Base-by-base conservation (phyloP, 108 stramenopile species). In the Phaeodactylum tricornutum region DNA sequence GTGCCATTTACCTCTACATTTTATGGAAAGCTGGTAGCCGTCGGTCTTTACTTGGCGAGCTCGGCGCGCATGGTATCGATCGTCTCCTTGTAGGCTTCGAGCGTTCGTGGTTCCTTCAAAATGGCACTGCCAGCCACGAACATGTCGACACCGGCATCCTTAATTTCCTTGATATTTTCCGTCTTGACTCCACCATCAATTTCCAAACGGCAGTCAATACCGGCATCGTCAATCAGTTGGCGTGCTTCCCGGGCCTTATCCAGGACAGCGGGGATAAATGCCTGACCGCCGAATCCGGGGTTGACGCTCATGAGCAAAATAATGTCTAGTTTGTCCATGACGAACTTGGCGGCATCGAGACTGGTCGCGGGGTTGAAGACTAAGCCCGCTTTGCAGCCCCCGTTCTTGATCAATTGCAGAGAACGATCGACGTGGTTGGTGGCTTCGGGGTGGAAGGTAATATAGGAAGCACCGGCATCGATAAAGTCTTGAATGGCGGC, bases 361-460 rank as follows among this genome's bases (percentile, higher is more conserved):
- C 91, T 69, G 22, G 97, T 96, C 30, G 83, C 90, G 22, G 97
- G 97, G 85, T 95, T 96, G 67, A 98, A 95, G 38, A 96, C 97
- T 43, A 98, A 86, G 57, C 97, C 97, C 29, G 96, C 87, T 71
- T 94, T 98, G 87, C 94, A 96, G 41, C 97, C 95, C 25, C 85
- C 77, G 30, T 67, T 61, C 69, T 83, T 83, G 76, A 98, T 98
- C 25, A 98, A 65, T 54, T 91, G 91, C 23, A 98, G 83, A 26
- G 92, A 89, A 20, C 97, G 83, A 61, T 98, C 97, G 21, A 98
- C 74, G 66, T 98, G 95, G 51, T 79, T 71, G 27, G 90, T 86
- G 23, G 93, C 94, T 67, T 98, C 97, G 21, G 97, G 97, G 75
- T 98, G 97, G 87, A 98, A 98, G 37, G 94, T 96, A 64, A 98